These are phyloP conservation scores for Globisporangium barbulae DNA, from an alignment of 352 stramenopile species.

Conservation along the genomic window DNA sequence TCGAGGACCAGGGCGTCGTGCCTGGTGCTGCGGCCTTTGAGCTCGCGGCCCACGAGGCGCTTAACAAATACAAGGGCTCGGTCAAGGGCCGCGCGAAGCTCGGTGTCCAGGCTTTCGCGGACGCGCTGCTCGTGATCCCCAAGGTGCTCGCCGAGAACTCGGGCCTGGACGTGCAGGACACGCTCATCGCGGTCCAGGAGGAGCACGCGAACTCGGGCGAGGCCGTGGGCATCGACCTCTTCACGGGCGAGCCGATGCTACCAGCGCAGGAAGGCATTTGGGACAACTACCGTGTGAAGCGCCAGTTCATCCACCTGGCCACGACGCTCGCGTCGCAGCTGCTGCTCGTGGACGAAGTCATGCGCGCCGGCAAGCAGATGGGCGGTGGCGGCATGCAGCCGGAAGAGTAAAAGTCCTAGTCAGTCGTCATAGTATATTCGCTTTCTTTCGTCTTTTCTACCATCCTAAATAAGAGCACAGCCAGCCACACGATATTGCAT, in stretches of 20 bases:
- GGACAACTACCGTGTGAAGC: conserved; percentile 99
- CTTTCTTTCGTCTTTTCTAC: conserved; percentile 7
- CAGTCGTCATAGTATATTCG: conserved; percentile 9
- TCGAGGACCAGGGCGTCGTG: conserved; percentile 96
- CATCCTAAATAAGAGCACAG: conserved; percentile 14
- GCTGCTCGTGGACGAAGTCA: conserved; percentile 99
- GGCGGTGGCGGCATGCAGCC: conserved; percentile 57
- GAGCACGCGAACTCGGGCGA: conserved; percentile 89
- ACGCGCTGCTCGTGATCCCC: conserved; percentile 97
- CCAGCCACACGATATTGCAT: not conserved
- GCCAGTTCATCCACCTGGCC: conserved; percentile 97
- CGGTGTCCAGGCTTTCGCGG: conserved; percentile 97
- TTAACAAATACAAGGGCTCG: conserved; percentile 77
- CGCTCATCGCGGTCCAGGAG: conserved; percentile 95
- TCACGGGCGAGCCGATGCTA: conserved; percentile 96
- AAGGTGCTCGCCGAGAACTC: conserved; percentile 96
- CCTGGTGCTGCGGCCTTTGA: conserved; percentile 97
- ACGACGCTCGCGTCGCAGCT: conserved; percentile 98
- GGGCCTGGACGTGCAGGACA: conserved; percentile 91
- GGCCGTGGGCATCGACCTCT: conserved; percentile 95
- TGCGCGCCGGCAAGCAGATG: conserved; percentile 98
- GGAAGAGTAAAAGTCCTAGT: conserved; percentile 44
- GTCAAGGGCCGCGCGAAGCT: conserved; percentile 97
- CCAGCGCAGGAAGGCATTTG: conserved; percentile 96
- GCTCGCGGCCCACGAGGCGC: conserved; percentile 88